Evolutionary conservation across 495 filamentous ascomycete species (phyloP), one percentile per base, ranked within the genome.

Genomic region (Penicillium psychrofluorescens): DNA sequence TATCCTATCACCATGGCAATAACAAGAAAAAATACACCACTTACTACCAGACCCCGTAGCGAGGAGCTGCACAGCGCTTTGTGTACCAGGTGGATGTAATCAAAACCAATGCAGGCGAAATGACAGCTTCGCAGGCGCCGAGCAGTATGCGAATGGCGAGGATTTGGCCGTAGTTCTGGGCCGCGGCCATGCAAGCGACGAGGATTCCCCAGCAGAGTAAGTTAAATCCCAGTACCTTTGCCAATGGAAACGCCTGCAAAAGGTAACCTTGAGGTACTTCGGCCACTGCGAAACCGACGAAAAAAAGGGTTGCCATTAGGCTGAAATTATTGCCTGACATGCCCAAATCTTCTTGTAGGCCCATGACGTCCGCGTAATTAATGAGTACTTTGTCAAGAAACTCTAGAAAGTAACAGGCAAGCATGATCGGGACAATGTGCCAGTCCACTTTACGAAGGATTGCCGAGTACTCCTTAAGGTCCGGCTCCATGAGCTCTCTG

Each of bases 81-180:
- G 76, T 77, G 51, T 81, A 81, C 63, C 77, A 81, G 38, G 68
- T 73, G 28, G 69, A 73, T 16, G 79, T 68, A 55, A 71, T 73
- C 49, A 76, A 81, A 34, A 78, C 72, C 41, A 76, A 63, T 2
- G 73, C 77, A 0, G 77, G 77, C 58, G 79, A 74, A 36, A 77
- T 67, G 16, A 61, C 62, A 2, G 67, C 67, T 42, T 74, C 70
- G 12, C 58, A 58, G 35, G 64, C 51, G 10, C 70, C 70, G 4
- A 74, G 59, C 33, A 66, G 40, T 11, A 60, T 44, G 13, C 70
- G 60, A 1, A 70, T 59, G 2, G 53, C 56, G 36, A 72, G 61
- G 35, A 68, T 49, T 16, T 55, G 54, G 7, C 48, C 50, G 30
- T 56, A 62, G 5, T 37, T 54, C 11, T 61, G 41, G 1, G 59